These are phyloP conservation scores for Penicillium thymicola DNA, from an alignment of 2,329 filamentous ascomycete genomes.

Conservation along the genomic window DNA sequence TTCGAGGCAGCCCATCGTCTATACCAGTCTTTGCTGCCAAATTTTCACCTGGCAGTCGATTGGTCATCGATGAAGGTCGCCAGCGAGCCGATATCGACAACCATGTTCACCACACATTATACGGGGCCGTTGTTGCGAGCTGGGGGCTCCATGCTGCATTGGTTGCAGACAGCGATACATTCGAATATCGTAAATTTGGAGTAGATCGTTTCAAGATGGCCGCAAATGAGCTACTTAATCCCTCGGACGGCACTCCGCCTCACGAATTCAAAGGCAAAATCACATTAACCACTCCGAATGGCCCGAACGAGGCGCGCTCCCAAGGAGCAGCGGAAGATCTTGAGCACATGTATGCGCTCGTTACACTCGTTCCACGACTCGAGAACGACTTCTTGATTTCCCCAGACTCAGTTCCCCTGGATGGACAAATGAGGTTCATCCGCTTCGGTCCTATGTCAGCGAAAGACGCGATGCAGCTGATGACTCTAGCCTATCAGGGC, in stretches of 20 bases:
- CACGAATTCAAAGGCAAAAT: conserved; percentile 58
- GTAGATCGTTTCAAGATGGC: conserved; percentile 79
- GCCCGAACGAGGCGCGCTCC: conserved; percentile 18
- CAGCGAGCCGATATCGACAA: conserved; percentile 32
- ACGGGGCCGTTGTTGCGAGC: conserved; percentile 80
- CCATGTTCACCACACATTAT: conserved; percentile 37
- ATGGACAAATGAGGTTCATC: conserved; percentile 68
- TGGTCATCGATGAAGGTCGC: conserved; percentile 46
- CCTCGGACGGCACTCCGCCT: conserved; percentile 49
- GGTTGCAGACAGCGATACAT: conserved; percentile 86
- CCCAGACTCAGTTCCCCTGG: conserved; percentile 66
- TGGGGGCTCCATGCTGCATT: conserved; percentile 88
- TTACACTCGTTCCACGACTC: conserved; percentile 73
- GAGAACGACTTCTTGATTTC: conserved; percentile 81
- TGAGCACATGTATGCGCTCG: conserved; percentile 72
- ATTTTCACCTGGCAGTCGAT: conserved; percentile 58
- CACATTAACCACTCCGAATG: conserved; percentile 37
- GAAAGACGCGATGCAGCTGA: conserved; percentile 69
- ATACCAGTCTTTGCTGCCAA: conserved; percentile 62
- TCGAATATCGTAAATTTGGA: conserved; percentile 73
- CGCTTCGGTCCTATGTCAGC: conserved; percentile 68
- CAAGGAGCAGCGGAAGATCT: conserved; percentile 35
- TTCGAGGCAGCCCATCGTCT: conserved; percentile 53
- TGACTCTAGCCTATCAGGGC: conserved; percentile 61
- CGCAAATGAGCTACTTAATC: conserved; percentile 69